phyloP scores from a whole-genome alignment of 1,284 basidiomycete species.

The Amylostereum chailletii region DNA sequence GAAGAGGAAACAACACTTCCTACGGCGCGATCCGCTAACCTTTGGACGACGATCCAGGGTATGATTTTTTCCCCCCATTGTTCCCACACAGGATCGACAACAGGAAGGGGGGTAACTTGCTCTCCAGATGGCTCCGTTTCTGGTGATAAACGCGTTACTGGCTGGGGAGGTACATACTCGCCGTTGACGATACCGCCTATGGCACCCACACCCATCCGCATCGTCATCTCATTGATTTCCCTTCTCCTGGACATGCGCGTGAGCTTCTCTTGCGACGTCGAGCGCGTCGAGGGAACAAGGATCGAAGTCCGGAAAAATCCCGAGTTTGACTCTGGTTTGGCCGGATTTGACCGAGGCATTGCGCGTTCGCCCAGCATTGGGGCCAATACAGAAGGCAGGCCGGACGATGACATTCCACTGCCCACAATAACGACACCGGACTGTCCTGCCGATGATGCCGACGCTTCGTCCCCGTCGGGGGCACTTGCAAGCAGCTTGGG shows the following conservation, averaged over 20 bases:
- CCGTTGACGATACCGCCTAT: constrained; percentile 57
- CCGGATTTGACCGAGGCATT: constrained; percentile 11
- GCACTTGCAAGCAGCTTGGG: constrained; percentile 30
- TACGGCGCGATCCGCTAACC: constrained; percentile 65
- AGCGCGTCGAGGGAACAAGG: constrained; percentile 59
- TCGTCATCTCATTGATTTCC: constrained; percentile 71
- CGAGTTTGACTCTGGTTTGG: constrained; percentile 20
- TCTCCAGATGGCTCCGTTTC: constrained; percentile 15
- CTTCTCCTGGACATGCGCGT: constrained; percentile 54
- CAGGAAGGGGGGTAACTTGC: no score
- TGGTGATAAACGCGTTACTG: not conserved
- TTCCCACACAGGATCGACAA: constrained; percentile 43
- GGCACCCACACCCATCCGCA: constrained; percentile 70
- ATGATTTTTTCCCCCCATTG: constrained; percentile 65
- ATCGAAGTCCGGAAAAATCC: constrained; percentile 67
- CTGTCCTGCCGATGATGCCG: constrained; percentile 2
- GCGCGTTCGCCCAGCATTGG: constrained; percentile 10
- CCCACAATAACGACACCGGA: constrained; percentile 49
- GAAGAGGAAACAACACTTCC: constrained; percentile 49
- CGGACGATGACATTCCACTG: constrained; percentile 17
- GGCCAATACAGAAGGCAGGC: constrained; percentile 17
- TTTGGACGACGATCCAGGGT: constrained; percentile 57
- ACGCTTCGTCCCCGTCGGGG: constrained; percentile 14
- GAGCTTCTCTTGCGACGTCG: constrained; percentile 43
- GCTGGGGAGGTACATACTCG: not conserved